Conservation (phyloP, 495 filamentous ascomycete genomes). For the Lasiosphaeris hirsuta region DNA sequence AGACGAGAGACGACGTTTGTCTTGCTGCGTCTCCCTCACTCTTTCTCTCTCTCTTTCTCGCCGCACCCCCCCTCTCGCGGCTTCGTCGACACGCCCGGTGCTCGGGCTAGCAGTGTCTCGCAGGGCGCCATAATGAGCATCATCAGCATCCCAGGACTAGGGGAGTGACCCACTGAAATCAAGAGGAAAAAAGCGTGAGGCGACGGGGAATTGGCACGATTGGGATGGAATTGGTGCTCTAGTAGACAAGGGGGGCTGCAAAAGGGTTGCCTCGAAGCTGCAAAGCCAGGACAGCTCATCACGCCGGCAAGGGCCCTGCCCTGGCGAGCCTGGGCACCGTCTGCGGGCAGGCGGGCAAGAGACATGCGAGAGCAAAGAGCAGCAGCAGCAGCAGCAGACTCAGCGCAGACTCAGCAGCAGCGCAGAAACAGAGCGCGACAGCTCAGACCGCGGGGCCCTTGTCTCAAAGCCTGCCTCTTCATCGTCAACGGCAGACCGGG, state of each 20-base stretch:
- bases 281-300: conserved; percentile 8
- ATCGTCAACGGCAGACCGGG: conserved; percentile 28
- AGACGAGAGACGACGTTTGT: too few species aligned
- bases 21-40: not conserved
- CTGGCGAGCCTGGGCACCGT: not conserved
- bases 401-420: too few species aligned
- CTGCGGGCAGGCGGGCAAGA: too few species aligned
- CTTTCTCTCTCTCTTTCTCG: not conserved
- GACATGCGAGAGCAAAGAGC: too few species aligned
- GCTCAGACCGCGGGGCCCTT: conserved; percentile 27
- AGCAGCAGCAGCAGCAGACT: too few species aligned
- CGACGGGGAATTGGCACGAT: not conserved
- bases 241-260: not conserved
- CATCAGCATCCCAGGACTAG: conserved; percentile 14
- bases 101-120: conserved; percentile 15
- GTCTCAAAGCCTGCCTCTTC: conserved; percentile 16
- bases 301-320: conserved; percentile 1
- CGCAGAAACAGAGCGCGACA: not conserved
- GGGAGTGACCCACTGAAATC: conserved; percentile 7
- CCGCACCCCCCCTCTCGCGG: conserved; percentile 1
- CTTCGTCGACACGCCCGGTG: not conserved
- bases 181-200: conserved; percentile 1
- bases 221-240: not conserved
- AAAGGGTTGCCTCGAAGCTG: conserved; percentile 2
- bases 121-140: conserved; percentile 13